Base-by-base conservation (phyloP, 2,329 filamentous ascomycete genomes). In the Cordyceps farinosa region DNA sequence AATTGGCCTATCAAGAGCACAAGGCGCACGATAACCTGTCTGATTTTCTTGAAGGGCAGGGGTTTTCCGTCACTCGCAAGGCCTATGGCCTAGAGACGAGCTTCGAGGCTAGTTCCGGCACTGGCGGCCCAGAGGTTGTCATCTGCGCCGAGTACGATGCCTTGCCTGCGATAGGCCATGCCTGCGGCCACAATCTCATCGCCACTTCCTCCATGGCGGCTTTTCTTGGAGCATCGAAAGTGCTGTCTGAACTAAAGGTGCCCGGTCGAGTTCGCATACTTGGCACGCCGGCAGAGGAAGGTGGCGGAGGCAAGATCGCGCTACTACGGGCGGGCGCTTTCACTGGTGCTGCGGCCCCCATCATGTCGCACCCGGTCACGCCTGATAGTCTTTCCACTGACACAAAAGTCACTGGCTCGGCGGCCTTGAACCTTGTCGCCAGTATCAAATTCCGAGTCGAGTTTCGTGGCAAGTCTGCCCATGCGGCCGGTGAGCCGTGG, bases 71-170 rank as follows among this genome's bases (percentile, higher is more conserved):
- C 7, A 80, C 74, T 5, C 77, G 77, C 0, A 77, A 82, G 59
- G 79, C 82, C 0, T 83, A 82, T 67, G 82, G 80, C 3, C 66
- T 86, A 0, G 73, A 77, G 9, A 86, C 84, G 0, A 76, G 82
- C 1, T 86, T 86, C 66, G 78, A 79, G 54, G 79, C 77, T 11
- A 72, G 77, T 15, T 72, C 72, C 53, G 80, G 81, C 34, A 68
- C 71, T 0, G 78, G 77, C 5, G 78, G 79, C 4, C 74, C 75
- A 1, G 73, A 78, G 0, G 69, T 80, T 34, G 71, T 76, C 30
- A 75, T 76, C 64, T 80, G 79, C 65, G 77, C 76, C 61, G 79
- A 82, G 67, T 82, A 82, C 64, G 81, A 83, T 64, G 80, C 80
- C 0, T 73, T 82, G 0, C 79, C 78, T 0, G 73, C 71, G 1